These are phyloP conservation scores for Falciphora oryzae DNA, from an alignment of 2,329 filamentous ascomycete species.

Conservation along the genomic window DNA sequence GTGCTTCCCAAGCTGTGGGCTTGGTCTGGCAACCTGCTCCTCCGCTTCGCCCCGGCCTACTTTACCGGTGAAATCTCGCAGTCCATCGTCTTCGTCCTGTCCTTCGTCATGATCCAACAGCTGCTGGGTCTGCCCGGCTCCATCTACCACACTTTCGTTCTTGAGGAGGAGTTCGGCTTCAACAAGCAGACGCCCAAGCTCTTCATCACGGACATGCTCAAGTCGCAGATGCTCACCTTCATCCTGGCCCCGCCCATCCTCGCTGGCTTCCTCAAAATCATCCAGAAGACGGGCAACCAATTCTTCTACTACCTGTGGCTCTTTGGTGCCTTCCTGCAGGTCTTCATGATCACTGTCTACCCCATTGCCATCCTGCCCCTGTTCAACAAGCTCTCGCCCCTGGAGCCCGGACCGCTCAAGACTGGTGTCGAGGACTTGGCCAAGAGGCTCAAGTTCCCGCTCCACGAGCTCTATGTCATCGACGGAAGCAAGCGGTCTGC, in stretches of 20 bases:
- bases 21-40: conserved; percentile 68
- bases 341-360: conserved; percentile 95
- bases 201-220: conserved; percentile 86
- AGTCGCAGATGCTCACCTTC: conserved; percentile 77
- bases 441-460: conserved; percentile 78
- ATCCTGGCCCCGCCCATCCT: conserved; percentile 82
- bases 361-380: conserved; percentile 88
- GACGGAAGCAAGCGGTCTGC: conserved; percentile 84
- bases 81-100: conserved; percentile 85
- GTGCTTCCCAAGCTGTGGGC: conserved; percentile 88
- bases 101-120: conserved; percentile 78
- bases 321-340: conserved; percentile 81
- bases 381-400: conserved; percentile 96
- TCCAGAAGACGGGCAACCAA: conserved; percentile 84
- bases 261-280: conserved; percentile 86
- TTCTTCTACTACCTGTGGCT: conserved; percentile 99
- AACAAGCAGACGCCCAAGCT: conserved; percentile 93
- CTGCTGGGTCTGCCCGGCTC: conserved; percentile 71
- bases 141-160: conserved; percentile 90
- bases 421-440: conserved; percentile 80
- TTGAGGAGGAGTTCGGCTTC: conserved; percentile 97
- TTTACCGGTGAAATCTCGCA: conserved; percentile 92
- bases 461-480: conserved; percentile 91
- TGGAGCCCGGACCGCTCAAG: conserved; percentile 84
- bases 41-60: conserved; percentile 66